A percentile compares a stretch with the other conserved stretches of the same genome.
Conservation (phyloP, 345 rosid genomes). For the Camelina neglecta region DNA sequence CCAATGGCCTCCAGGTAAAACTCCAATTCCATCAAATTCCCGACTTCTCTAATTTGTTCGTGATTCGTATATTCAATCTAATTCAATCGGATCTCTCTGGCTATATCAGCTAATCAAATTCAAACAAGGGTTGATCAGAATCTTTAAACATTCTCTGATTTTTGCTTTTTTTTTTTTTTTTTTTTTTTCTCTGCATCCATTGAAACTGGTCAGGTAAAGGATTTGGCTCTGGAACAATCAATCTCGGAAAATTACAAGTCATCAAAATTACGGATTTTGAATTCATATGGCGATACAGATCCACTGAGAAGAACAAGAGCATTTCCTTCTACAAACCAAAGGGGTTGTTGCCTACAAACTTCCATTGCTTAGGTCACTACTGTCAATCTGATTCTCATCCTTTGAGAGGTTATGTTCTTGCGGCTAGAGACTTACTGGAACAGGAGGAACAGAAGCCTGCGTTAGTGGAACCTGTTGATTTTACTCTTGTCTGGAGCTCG, state of each 20-base stretch:
- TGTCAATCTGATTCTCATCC: conserved; percentile 67
- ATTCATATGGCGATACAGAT: conserved; percentile 63
- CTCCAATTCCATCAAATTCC: not conserved
- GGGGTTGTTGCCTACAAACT: conserved; percentile 64
- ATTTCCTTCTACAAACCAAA: conserved; percentile 69
- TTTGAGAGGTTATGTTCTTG: conserved; percentile 71
- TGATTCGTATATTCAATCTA: not conserved
- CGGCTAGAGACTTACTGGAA: conserved; percentile 54
- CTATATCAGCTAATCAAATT: conserved; percentile 1
- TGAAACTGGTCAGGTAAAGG: conserved; percentile 55
- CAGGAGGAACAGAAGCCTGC: conserved; percentile 44
- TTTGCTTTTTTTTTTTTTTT: not conserved
- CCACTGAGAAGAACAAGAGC: conserved; percentile 49
- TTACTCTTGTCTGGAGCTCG: conserved; percentile 69
- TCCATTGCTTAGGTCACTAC: conserved; percentile 74
- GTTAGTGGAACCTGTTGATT: conserved; percentile 69
- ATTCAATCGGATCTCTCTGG: not conserved
- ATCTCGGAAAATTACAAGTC: conserved; percentile 70
- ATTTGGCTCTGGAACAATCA: conserved; percentile 74
- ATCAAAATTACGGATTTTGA: conserved; percentile 56
- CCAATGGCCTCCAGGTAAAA: conserved; percentile 74
- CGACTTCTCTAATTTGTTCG: no score
- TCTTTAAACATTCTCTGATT: not conserved
- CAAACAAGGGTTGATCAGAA: not conserved
- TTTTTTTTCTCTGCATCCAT: not conserved